Base-by-base conservation (phyloP, 208 protist species). In the Wallacemonas sp. region DNA sequence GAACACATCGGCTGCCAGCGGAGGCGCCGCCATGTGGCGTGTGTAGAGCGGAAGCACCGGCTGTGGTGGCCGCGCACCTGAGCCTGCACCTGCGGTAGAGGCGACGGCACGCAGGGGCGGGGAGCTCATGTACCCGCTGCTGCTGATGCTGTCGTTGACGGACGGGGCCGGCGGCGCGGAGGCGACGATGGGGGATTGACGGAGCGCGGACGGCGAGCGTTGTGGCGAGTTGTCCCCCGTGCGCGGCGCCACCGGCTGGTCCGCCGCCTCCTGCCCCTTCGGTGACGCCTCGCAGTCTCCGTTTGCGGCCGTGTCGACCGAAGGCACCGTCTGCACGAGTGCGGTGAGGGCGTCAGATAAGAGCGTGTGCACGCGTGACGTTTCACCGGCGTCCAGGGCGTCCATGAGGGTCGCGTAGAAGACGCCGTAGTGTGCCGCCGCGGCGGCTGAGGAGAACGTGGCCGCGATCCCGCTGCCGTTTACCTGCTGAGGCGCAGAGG, bases 371-470 rank as follows among this genome's bases (percentile, higher is more conserved):
- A n/a, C n/a, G n/a, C n/a, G n/a, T n/a, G n/a, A n/a, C n/a, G 26
- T 27, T 48, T 70, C 44, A 2, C 57, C 46, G 32, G 47, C 57
- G 29, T 76, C 70, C 9, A 76, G 57, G 2, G 70, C 70, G 36
- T 57, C 29, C 46, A 64, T 14, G 46, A 76, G 39, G 6, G 63
- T 44, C 2, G 39, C 46, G 39, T 54, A 76, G 52, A 76, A 68
- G 26, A 4, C 12, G 9, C 52, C 52, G 46, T 46, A 34, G 26
- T 33, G 5, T n/a, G 8, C 16, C 29, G 24, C n/a, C 8, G 41
- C 33, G 46, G 23, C 19, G 49, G 27, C 17, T 30, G 29, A 3
- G 29, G 24, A n/a, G 30, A 9, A 47, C 3, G 56, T 17, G 26
- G 41, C 41, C 14, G 58, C 43, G 1, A 14, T 66, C 34, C 2